Conservation (phyloP, 345 rosid species). For the Brassica carinata region DNA sequence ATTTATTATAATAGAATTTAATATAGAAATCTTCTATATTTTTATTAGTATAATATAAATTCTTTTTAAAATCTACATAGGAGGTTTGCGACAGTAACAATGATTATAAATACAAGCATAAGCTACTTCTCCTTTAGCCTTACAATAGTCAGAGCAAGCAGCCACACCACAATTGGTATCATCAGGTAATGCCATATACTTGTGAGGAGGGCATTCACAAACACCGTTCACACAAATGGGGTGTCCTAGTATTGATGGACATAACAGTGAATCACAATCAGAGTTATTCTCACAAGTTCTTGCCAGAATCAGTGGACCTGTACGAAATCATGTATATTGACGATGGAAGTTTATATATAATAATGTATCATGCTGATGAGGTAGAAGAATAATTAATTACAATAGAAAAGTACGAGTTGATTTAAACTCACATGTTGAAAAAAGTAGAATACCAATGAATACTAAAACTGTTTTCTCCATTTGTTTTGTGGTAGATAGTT, state of each 20-base stretch:
- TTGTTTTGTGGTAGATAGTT: neutral
- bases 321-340: neutral
- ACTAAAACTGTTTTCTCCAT: conserved; percentile 22
- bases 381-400: neutral
- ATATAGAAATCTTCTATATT: neutral
- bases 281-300: neutral
- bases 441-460: conserved; percentile 15
- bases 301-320: conserved; percentile 24
- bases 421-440: conserved; percentile 21
- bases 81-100: conserved; percentile 27
- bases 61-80: neutral
- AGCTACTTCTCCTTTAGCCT: conserved; percentile 4
- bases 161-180: conserved; percentile 10
- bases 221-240: neutral
- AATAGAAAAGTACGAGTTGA: neutral
- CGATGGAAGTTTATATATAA: neutral
- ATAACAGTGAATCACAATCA: conserved; percentile 12
- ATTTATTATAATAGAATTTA: no score
- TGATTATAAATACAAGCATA: conserved; percentile 2
- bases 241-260: conserved; percentile 7
- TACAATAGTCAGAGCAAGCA: conserved; percentile 12
- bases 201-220: conserved; percentile 12
- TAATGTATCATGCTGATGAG: neutral
- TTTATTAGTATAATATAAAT: neutral
- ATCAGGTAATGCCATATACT: neutral